Evolutionary conservation across 441 rosid species (phyloP), one percentile per base, ranked within the genome.

Genomic region (Capsella rubella): DNA sequence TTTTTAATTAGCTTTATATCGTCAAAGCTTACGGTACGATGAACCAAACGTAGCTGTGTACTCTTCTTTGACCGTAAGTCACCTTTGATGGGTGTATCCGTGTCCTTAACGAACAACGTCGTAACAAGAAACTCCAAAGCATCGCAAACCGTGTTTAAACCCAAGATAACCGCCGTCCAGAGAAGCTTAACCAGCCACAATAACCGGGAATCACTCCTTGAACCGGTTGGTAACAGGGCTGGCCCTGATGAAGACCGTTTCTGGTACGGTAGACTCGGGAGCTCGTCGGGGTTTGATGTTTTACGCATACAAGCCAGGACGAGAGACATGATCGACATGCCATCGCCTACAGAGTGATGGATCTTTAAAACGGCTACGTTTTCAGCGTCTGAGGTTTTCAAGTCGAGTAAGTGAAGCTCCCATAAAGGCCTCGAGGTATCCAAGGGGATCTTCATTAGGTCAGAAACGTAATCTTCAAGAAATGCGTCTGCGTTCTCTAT

Each of bases 281-380:
- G 58, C 34, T 80, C 82, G 12, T 57, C 57, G 1, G 81, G 79
- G 52, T 82, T 77, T 0, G 76, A 73, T n/a, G 76, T 79, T 66
- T 81, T 69, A 13, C 83, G 77, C 62, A 78, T 79, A 59, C 86
- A 82, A 5, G 88, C 88, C 6, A 82, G 76, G 28, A 86, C 69
- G 4, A 77, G 81, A 31, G 90, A 78, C 74, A 84, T 82, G 6
- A 83, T 81, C 11, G 88, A 86, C 49, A 74, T 64, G 15, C 86
- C 82, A 2, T 86, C 84, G 0, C 90, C 84, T 0, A 84, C 16
- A 0, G 85, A 84, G 65, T 86, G 87, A 74, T 83, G 88, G 28
- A 83, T 39, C 49, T 80, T 62, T 2, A 82, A 67, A 29, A 86
- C 60, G 52, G 69, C 81, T 0, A 84, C 50, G 6, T 76, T 77